Evolutionary conservation across 176 grass and related monocot species (phyloP).

Genomic region (Bothriochloa decipiens): DNA sequence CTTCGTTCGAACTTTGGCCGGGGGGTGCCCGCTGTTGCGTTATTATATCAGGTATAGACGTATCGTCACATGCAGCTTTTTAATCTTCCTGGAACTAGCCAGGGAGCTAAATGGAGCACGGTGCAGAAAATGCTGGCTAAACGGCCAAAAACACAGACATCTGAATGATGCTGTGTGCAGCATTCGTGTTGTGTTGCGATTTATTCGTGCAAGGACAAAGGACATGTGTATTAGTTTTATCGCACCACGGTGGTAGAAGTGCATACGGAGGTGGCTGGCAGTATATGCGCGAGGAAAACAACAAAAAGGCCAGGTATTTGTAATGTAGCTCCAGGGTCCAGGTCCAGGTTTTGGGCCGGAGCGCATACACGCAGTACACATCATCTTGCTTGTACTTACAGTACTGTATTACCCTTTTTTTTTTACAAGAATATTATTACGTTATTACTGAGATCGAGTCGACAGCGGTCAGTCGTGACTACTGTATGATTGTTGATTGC

Average conservation of each 20-base stretch:
- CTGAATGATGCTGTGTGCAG: slow-evolving; percentile 31
- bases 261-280: not conserved
- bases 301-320: not conserved
- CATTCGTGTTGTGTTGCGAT: slow-evolving; percentile 30
- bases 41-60: not conserved
- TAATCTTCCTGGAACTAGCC: not conserved
- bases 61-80: slow-evolving; percentile 10
- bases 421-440: not conserved
- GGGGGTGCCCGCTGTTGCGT: not conserved
- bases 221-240: not conserved
- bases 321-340: not conserved
- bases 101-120: not conserved
- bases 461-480: not conserved
- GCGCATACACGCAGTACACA: no score
- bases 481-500: not conserved
- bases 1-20: not conserved
- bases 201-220: slow-evolving; percentile 32
- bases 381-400: not conserved
- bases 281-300: slow-evolving; percentile 16
- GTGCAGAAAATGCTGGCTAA: not conserved
- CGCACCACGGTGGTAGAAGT: no score
- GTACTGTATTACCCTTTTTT: no score
- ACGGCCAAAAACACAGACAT: not conserved
- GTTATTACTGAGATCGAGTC: not conserved
- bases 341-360: not conserved